Base-by-base conservation (phyloP, 2,329 filamentous ascomycete genomes). In the Helotiales sp. region DNA sequence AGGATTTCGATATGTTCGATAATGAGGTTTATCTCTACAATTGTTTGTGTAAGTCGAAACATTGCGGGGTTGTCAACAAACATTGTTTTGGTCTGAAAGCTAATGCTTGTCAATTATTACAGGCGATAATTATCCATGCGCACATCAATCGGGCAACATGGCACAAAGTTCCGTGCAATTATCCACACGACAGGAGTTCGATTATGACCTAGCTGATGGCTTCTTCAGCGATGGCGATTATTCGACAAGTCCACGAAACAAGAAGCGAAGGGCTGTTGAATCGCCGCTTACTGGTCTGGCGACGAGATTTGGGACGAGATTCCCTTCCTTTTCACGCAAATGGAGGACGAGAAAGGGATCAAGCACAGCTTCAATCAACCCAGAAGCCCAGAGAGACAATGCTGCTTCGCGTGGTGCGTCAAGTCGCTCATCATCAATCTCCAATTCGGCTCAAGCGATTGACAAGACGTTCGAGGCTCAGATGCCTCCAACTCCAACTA, bases 401-500 rank as follows among this genome's bases (percentile, higher is more conserved):
- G 71, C 73, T 32, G 65, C 65, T 45, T 91, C 89, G 1, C 83
- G 86, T 58, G 85, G 89, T 7, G 85, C 89, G 2, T 95, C 93
- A 2, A 92, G 92, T 73, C 87, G 91, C 62, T 91, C 93, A 1
- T 93, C 92, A 1, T 94, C 91, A n/a, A 82, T 92, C 62, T 93
- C 92, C 11, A 85, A 85, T 37, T 86, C 87, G 1, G 81, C 82
- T 68, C 82, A 79, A 50, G 75, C 77, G 8, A 74, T 77, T 0
- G 84, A 86, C 59, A 80, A 77, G 70, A 75, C 75, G 7, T 73
- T 69, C 65, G 88, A 90, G 62, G 81, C 83, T 52, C 81, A 83
- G 2, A 78, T 88, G 32, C 86, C 89, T 6, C 84, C 86, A 1
- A 90, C 89, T 0, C 89, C 90, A 0, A 85, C 87, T 0, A 82